These are phyloP conservation scores for Agrocybe chaxingu DNA, from an alignment of 768 basidiomycete genomes.

Conservation along the genomic window DNA sequence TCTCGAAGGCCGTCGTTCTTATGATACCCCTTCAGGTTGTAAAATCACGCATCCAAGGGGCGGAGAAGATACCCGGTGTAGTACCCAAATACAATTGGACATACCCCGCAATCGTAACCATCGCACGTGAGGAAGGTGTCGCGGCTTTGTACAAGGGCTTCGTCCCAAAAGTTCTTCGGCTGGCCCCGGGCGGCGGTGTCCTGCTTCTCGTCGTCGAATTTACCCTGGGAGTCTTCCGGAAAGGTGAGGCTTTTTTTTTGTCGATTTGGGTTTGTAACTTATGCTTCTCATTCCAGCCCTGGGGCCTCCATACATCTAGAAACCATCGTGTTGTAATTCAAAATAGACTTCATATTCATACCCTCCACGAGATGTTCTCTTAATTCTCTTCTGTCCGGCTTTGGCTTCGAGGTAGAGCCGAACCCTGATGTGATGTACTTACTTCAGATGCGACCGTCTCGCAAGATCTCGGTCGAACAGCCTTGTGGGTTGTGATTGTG, in stretches of 20 bases:
- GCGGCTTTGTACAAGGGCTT: conserved; percentile 93
- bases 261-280: neutral
- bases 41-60: conserved; percentile 92
- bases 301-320: conserved; percentile 51
- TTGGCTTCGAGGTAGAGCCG: too few species aligned
- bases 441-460: too few species aligned
- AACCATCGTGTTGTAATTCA: neutral
- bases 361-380: too few species aligned
- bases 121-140: conserved; percentile 84
- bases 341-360: too few species aligned
- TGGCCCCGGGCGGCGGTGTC: conserved; percentile 95
- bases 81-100: conserved; percentile 92
- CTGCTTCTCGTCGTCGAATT: conserved; percentile 91
- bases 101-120: conserved; percentile 81
- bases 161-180: conserved; percentile 88
- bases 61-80: conserved; percentile 62
- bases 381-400: too few species aligned
- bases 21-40: conserved; percentile 60
- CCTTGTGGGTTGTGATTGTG: too few species aligned
- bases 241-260: conserved; percentile 40
- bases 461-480: too few species aligned
- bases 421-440: too few species aligned
- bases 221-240: conserved; percentile 73
- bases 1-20: neutral
- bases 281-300: conserved; percentile 30